phyloP scores from a whole-genome alignment of 2,329 filamentous ascomycete species.

The Cordyceps tenuipes region DNA sequence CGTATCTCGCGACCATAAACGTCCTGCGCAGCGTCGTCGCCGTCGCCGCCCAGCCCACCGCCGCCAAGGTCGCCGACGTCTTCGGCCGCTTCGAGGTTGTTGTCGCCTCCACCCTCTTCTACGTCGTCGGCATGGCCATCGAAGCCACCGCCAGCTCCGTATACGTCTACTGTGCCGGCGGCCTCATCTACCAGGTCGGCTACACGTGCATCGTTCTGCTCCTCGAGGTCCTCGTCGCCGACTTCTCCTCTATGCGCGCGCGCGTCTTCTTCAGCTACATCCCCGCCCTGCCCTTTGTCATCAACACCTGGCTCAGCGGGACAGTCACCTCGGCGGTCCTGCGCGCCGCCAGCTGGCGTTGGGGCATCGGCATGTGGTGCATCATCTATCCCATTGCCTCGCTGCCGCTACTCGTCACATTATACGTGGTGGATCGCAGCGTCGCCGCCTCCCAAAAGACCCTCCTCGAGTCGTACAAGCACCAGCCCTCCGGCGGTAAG shows the following conservation, averaged over 20 bases:
- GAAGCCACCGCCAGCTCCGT: conserved; percentile 42
- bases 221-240: conserved; percentile 52
- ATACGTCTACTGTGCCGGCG: conserved; percentile 42
- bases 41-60: conserved; percentile 48
- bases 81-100: conserved; percentile 55
- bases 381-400: conserved; percentile 51
- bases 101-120: conserved; percentile 46
- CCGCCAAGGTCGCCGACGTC: conserved; percentile 54
- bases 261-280: conserved; percentile 55
- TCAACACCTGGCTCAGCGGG: conserved; percentile 58
- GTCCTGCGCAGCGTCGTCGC: conserved; percentile 51
- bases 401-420: conserved; percentile 42
- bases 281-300: conserved; percentile 49
- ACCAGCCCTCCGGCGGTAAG: neutral
- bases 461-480: neutral
- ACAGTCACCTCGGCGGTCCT: conserved; percentile 45
- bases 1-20: conserved; percentile 49
- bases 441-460: neutral
- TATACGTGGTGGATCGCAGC: conserved; percentile 25
- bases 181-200: conserved; percentile 49
- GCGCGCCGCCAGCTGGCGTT: conserved; percentile 44
- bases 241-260: conserved; percentile 50
- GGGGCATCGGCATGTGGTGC: conserved; percentile 57
- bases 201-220: conserved; percentile 50
- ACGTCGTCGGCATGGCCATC: conserved; percentile 44